phyloP scores from a whole-genome alignment of 2,329 filamentous ascomycete genomes.

The Cladosporium sp. region DNA sequence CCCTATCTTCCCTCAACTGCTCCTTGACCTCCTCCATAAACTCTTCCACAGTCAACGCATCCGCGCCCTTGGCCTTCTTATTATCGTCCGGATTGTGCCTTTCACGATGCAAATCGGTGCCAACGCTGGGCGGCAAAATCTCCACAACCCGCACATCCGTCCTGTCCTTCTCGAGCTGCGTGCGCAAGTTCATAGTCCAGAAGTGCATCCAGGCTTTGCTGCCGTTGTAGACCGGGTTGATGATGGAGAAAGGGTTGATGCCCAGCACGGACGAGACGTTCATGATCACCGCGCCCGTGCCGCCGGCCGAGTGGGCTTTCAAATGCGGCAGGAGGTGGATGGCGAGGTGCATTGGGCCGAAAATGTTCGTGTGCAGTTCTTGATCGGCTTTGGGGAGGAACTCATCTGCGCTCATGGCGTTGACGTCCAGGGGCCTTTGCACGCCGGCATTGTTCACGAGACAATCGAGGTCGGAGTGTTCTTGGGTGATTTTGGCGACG shows the following conservation, averaged over 20 bases:
- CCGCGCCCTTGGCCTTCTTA: constrained; percentile 52
- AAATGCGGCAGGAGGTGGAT: constrained; percentile 49
- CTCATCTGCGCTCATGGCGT: constrained; percentile 31
- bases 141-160: constrained; percentile 48
- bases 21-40: constrained; percentile 47
- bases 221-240: constrained; percentile 57
- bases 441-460: constrained; percentile 58
- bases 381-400: constrained; percentile 50
- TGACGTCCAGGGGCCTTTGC: constrained; percentile 49
- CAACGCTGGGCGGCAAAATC: constrained; percentile 52
- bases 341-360: constrained; percentile 54
- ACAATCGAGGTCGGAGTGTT: constrained; percentile 54
- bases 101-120: constrained; percentile 53
- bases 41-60: constrained; percentile 47
- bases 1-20: constrained; percentile 45
- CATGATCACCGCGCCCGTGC: constrained; percentile 40
- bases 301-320: constrained; percentile 31
- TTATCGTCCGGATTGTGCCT: constrained; percentile 53
- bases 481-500: constrained; percentile 39
- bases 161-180: constrained; percentile 41
- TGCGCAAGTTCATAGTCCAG: constrained; percentile 52
- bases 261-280: constrained; percentile 53
- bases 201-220: constrained; percentile 57
- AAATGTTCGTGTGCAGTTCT: constrained; percentile 56
- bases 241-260: constrained; percentile 48